Conservation (phyloP, 116 monocot genomes). For the Posidonia oceanica region DNA sequence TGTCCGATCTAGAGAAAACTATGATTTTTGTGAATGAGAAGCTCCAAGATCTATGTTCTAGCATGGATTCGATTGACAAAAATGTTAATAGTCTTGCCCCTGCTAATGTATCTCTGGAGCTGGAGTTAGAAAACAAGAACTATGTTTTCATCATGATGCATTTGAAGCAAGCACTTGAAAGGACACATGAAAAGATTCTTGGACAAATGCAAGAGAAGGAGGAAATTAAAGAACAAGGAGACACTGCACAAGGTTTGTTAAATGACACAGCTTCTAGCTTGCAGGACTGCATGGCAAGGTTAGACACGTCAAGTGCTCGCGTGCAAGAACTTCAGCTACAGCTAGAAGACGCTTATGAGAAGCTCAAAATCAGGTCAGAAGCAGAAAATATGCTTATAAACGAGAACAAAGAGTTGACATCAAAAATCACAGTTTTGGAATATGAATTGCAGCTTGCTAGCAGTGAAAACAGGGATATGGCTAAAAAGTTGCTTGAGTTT, state of each 20-base stretch:
- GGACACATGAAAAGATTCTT: constrained; percentile 26
- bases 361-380: constrained; percentile 38
- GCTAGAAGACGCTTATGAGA: constrained; percentile 38
- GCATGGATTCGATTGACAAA: not conserved
- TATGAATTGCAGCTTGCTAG: constrained; percentile 24
- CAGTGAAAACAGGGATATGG: constrained; percentile 29
- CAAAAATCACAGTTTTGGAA: constrained; percentile 29
- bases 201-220: constrained; percentile 41
- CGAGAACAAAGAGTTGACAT: constrained; percentile 26
- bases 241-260: constrained; percentile 13
- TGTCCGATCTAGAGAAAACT: constrained; percentile 22
- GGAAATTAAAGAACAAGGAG: constrained; percentile 33
- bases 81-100: not conserved
- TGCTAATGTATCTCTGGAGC: constrained; percentile 10
- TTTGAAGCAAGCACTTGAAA: constrained; percentile 36
- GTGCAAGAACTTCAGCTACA: constrained; percentile 49
- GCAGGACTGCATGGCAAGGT: constrained; percentile 33
- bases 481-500: constrained; percentile 25
- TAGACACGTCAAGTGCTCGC: constrained; percentile 40
- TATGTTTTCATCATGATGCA: constrained; percentile 22
- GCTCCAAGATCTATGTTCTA: constrained; percentile 6
- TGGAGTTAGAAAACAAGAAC: constrained; percentile 25
- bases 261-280: constrained; percentile 20
- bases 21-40: constrained; percentile 16
- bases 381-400: constrained; percentile 25